Evolutionary conservation across 129 eudicot species (phyloP).

Genomic region (Chrysanthemum makinoi): DNA sequence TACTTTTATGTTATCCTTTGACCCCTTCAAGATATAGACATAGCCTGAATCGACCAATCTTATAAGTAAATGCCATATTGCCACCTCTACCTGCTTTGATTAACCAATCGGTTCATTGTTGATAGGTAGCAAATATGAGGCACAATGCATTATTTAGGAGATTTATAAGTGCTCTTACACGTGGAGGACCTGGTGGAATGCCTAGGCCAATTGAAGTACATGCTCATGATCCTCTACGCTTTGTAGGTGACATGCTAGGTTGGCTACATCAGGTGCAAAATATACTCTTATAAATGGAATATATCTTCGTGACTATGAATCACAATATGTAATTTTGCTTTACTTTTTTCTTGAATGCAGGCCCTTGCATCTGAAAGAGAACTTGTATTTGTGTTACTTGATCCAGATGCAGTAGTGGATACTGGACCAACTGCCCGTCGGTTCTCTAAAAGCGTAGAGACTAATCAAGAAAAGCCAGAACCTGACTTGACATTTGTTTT

Average conservation of each 20-base stretch:
- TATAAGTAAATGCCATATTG: not conserved
- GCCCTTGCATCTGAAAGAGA: conserved; percentile 99
- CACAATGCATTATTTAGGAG: conserved; percentile 93
- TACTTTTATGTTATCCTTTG: too few relatives aligned
- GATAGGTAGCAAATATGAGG: conserved; percentile 94
- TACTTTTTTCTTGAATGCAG: conserved; percentile 35
- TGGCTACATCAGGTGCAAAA: conserved; percentile 90
- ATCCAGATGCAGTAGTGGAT: conserved; percentile 80
- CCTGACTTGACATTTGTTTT: conserved; percentile 83
- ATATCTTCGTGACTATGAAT: not conserved
- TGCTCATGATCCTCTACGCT: conserved; percentile 96
- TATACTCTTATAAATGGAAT: conserved; percentile 4
- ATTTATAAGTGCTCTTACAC: conserved; percentile 96
- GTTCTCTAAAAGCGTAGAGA: conserved; percentile 50
- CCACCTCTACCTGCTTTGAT: not conserved
- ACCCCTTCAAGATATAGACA: too few relatives aligned
- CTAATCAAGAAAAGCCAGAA: conserved; percentile 53
- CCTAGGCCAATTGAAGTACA: conserved; percentile 99
- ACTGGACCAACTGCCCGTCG: conserved; percentile 72
- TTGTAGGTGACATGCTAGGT: conserved; percentile 97
- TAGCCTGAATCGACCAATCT: too few relatives aligned
- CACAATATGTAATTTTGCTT: not conserved
- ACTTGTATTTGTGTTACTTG: conserved; percentile 86
- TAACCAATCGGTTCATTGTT: conserved; percentile 6
- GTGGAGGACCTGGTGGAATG: conserved; percentile 99